Evolutionary conservation across 805 yeast species (phyloP), one percentile per base, ranked within the genome.

Genomic region (Saturnispora sekii): DNA sequence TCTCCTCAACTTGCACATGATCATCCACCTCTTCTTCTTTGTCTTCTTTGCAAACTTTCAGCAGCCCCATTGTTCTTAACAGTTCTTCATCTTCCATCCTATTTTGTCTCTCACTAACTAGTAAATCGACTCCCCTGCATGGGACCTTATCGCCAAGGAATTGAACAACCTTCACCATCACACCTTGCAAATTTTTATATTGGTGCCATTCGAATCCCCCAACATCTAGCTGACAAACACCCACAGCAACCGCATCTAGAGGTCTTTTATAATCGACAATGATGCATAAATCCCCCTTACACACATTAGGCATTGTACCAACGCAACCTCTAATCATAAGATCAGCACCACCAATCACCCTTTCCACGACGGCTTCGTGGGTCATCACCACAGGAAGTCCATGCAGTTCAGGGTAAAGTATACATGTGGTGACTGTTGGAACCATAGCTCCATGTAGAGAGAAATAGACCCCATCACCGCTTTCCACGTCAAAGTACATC

Each of bases 271-370:
- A 66, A 49, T 77, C 75, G 0, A 81, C 86, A 21, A 90, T 70
- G 1, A 84, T 95, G 15, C 88, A 95, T 3, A 85, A 57, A 0
- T 70, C 55, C 0, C 87, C 94, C 38, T 62, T 63, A 3, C 50
- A 53, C 5, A 74, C 67, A 4, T 70, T 52, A 40, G 81, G 84
- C 53, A 83, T 79, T 2, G 81, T 81, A 0, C 77, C 75, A 4
- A 72, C 56, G 5, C 78, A 72, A 0, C 94, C 94, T 3, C 88
- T 84, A 31, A 82, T 66, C 88, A 84, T 83, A 50, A 84, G 62
- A 53, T 84, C 74, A 0, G 97, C 96, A 10, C 97, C 96, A 47
- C 76, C 76, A 30, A 70, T 64, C n/a, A 88, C 63, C 10, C 77
- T 75, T 40, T 74, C 80, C 14, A 90, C 70, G 2, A 90, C 96